A percentile compares a stretch with the other conserved stretches of the same genome.
These are phyloP conservation scores for Eutrema yunnanense DNA, from an alignment of 345 rosid species.

Conservation along the genomic window DNA sequence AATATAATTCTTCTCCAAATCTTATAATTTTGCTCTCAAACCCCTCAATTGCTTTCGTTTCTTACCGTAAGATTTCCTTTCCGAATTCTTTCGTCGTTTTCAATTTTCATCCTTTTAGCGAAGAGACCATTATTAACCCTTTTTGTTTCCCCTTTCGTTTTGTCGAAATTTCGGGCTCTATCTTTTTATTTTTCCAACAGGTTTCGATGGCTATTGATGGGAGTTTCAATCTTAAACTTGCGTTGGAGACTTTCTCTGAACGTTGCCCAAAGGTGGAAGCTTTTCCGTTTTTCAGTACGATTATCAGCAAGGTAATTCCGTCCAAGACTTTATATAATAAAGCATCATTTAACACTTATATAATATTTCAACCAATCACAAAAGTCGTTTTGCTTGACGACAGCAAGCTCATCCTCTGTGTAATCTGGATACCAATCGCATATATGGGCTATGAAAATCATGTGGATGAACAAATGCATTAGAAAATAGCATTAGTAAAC, in stretches of 20 bases:
- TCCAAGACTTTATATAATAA: too few relatives aligned
- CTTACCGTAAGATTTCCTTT: neutral
- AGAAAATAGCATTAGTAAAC: too few relatives aligned
- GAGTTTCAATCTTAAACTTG: constrained; percentile 52
- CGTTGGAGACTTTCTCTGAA: constrained; percentile 50
- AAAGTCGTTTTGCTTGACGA: too few relatives aligned
- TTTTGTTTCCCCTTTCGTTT: neutral
- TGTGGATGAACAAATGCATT: too few relatives aligned
- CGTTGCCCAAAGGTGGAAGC: constrained; percentile 54
- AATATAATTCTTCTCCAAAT: too few relatives aligned
- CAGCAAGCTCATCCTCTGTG: too few relatives aligned
- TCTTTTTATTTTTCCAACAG: neutral
- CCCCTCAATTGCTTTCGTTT: neutral
- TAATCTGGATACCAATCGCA: too few relatives aligned
- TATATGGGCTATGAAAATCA: too few relatives aligned
- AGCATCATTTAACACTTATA: too few relatives aligned
- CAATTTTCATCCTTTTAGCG: neutral
- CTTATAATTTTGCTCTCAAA: neutral
- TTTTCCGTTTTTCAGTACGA: constrained; percentile 29
- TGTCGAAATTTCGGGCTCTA: neutral
- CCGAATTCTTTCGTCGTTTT: neutral
- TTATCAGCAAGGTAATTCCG: constrained; percentile 39
- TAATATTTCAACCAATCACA: too few relatives aligned
- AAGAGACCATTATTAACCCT: neutral
- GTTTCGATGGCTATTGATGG: constrained; percentile 60